Conservation (phyloP, 148 eudicot genomes). For the Rhododendron molle region DNA sequence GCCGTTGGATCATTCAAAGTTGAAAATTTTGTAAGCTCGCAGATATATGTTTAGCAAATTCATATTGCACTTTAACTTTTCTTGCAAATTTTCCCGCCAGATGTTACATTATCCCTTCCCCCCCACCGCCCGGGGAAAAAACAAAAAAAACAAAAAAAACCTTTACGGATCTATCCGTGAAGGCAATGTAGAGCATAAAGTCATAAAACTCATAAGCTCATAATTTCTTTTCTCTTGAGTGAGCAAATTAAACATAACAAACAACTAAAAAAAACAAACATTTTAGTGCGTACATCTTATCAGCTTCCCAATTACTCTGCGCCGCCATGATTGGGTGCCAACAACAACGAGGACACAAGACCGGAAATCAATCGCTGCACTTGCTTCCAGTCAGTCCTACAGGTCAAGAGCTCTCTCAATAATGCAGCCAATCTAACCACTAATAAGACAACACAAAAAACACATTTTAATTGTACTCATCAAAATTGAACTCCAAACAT, state of each 20-base stretch:
- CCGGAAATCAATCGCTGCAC: background rate
- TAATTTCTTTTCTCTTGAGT: background rate
- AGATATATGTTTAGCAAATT: background rate
- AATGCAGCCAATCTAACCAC: background rate
- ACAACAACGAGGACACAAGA: background rate
- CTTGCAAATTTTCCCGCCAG: background rate
- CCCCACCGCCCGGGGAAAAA: background rate
- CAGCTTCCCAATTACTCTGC: constrained; percentile 54
- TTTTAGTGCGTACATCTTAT: constrained; percentile 37
- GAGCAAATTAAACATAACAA: background rate
- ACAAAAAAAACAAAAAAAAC: background rate
- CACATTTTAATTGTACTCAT: background rate
- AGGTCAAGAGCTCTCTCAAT: background rate
- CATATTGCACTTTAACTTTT: background rate
- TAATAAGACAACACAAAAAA: background rate
- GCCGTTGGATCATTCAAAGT: background rate
- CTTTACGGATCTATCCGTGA: background rate
- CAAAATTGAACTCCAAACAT: background rate
- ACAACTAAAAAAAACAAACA: background rate
- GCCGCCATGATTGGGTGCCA: constrained; percentile 31
- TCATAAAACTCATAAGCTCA: background rate
- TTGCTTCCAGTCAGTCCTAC: constrained; percentile 6
- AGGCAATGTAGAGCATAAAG: background rate
- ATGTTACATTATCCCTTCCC: background rate
- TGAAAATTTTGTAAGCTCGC: background rate